Percentiles rank a stretch among this genome's conserved stretches.
phyloP scores from a whole-genome alignment of 2,329 filamentous ascomycete species.

The Aspergillus phoenicis region DNA sequence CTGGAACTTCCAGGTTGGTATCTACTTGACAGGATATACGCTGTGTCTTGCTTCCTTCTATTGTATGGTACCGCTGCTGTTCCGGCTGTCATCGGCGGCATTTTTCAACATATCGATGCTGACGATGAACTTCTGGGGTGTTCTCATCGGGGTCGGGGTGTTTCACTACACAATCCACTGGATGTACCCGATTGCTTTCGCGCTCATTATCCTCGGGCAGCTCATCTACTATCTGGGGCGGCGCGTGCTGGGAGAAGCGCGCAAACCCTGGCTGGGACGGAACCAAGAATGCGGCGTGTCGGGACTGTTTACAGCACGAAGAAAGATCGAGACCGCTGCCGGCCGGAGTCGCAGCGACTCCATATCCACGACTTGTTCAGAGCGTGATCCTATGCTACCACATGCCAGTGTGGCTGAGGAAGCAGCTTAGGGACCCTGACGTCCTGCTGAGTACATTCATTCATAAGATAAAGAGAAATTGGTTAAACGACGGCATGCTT shows the following conservation, averaged over 20 bases:
- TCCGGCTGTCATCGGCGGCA: conserved; percentile 85
- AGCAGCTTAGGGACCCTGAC: neutral
- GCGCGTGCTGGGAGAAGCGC: conserved; percentile 49
- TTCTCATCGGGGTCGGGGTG: conserved; percentile 85
- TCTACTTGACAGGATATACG: conserved; percentile 89
- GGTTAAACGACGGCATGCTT: neutral
- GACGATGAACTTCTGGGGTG: conserved; percentile 96
- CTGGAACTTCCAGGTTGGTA: conserved; percentile 70
- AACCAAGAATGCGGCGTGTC: conserved; percentile 80
- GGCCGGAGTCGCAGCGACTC: neutral
- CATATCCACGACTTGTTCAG: neutral
- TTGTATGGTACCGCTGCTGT: conserved; percentile 78
- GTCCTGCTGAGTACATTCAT: no score
- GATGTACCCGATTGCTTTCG: conserved; percentile 94
- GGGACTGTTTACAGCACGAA: conserved; percentile 83
- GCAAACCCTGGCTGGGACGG: conserved; percentile 92
- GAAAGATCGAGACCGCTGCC: conserved; percentile 57
- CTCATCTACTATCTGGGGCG: conserved; percentile 86
- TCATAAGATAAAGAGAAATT: no score
- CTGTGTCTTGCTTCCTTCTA: conserved; percentile 84
- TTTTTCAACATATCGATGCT: conserved; percentile 96
- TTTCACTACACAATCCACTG: conserved; percentile 80
- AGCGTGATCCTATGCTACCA: neutral
- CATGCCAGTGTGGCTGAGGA: neutral
- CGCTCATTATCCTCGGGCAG: conserved; percentile 83